Evolutionary conservation across 495 filamentous ascomycete species (phyloP).

Genomic region (Aspergillus bridgeri): DNA sequence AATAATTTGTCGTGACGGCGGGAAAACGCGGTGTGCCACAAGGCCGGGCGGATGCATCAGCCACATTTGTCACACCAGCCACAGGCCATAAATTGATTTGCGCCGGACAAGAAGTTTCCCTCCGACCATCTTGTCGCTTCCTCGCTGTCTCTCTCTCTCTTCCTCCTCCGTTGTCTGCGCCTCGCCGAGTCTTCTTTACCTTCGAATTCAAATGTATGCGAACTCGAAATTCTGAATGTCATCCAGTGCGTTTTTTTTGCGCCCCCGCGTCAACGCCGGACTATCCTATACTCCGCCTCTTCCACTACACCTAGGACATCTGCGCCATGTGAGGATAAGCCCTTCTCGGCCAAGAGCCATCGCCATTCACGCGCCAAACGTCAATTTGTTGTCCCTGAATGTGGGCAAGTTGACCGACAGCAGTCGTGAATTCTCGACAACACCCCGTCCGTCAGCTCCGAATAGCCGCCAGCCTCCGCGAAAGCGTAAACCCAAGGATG

Average conservation of each 20-base stretch:
- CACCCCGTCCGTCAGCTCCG: neutral
- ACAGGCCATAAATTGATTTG: conserved; percentile 17
- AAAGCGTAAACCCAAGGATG: no score
- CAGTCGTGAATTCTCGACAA: neutral
- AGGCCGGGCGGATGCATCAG: conserved; percentile 15
- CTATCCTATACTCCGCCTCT: conserved; percentile 23
- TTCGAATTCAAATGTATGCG: conserved; percentile 22
- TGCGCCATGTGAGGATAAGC: conserved; percentile 18
- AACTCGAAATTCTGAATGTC: conserved; percentile 38
- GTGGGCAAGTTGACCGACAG: neutral
- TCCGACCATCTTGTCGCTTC: neutral
- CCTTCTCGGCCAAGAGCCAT: conserved; percentile 11
- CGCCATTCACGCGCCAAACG: conserved; percentile 17
- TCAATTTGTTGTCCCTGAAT: neutral
- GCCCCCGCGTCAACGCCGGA: conserved; percentile 29
- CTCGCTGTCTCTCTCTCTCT: neutral
- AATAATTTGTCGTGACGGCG: neutral
- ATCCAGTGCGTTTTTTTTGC: conserved; percentile 32
- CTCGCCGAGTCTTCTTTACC: neutral
- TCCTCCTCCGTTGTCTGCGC: neutral
- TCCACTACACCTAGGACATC: conserved; percentile 21
- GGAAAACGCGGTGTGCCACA: conserved; percentile 28
- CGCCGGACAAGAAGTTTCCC: conserved; percentile 5
- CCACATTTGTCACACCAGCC: conserved; percentile 26
- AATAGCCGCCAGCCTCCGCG: no score